These are phyloP conservation scores for Arachnomyces sp. DNA, from an alignment of 2,329 filamentous ascomycete genomes.

Conservation along the genomic window DNA sequence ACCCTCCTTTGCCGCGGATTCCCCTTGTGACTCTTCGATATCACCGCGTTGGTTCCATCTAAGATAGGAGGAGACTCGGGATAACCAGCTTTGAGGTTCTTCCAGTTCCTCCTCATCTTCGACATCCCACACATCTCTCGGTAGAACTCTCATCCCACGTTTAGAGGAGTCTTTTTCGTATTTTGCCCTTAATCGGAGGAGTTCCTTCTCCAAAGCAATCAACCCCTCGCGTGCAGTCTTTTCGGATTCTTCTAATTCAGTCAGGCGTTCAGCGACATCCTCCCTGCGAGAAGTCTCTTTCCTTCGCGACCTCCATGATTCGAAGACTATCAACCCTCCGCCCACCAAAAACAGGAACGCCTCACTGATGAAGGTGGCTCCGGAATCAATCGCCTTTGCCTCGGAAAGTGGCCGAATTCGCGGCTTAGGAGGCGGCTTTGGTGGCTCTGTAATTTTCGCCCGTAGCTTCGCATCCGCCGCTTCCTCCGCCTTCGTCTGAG, in stretches of 20 bases:
- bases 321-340: constrained; percentile 54
- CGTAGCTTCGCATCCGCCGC: constrained; percentile 38
- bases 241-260: constrained; percentile 48
- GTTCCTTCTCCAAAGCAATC: constrained; percentile 39
- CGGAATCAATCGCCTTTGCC: constrained; percentile 60
- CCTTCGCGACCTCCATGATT: constrained; percentile 53
- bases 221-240: constrained; percentile 33
- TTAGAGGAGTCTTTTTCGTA: constrained; percentile 23
- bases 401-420: constrained; percentile 59
- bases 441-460: constrained; percentile 36
- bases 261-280: constrained; percentile 53
- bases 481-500: constrained; percentile 51
- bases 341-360: constrained; percentile 60
- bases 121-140: constrained; percentile 33
- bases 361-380: constrained; percentile 62
- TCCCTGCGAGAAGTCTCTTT: constrained; percentile 55
- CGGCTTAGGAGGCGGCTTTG: constrained; percentile 41
- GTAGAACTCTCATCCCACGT: constrained; percentile 27
- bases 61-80: constrained; percentile 27
- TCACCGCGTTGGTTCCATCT: too few species aligned
- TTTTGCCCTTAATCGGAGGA: constrained; percentile 34
- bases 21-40: too few species aligned
- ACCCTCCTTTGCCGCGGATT: background rate
- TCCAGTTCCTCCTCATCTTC: constrained; percentile 23
- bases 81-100: constrained; percentile 24